Percentiles rank a stretch among this genome's conserved stretches.
phyloP scores from a whole-genome alignment of 495 filamentous ascomycete genomes.

The Xylaria intraflava region DNA sequence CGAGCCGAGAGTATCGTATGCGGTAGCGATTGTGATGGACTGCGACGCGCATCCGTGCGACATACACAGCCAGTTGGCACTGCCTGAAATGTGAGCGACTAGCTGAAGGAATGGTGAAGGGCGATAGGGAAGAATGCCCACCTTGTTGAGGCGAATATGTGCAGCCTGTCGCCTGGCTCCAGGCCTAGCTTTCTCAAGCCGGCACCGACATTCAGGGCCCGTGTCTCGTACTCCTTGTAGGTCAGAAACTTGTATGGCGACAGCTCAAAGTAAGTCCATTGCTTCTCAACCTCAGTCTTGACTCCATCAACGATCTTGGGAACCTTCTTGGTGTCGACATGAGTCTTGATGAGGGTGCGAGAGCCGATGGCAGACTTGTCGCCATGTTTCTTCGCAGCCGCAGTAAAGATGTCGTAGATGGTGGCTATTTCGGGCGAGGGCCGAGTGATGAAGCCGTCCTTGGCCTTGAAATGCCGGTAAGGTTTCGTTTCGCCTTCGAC shows the following conservation, averaged over 20 bases:
- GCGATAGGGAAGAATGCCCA: constrained; percentile 7
- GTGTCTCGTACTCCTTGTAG: constrained; percentile 54
- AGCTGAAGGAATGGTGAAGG: background rate
- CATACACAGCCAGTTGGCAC: constrained; percentile 43
- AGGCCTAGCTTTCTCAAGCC: constrained; percentile 55
- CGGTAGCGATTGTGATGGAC: constrained; percentile 58
- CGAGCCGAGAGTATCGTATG: constrained; percentile 60
- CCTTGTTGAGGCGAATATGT: constrained; percentile 58
- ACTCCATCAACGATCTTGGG: constrained; percentile 60
- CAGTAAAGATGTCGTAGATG: constrained; percentile 52
- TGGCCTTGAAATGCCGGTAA: constrained; percentile 48
- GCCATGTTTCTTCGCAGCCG: constrained; percentile 46
- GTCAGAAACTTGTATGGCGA: constrained; percentile 53
- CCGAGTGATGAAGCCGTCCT: constrained; percentile 43
- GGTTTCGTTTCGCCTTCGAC: constrained; percentile 59
- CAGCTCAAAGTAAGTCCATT: constrained; percentile 63
- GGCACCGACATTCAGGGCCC: constrained; percentile 46
- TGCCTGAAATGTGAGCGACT: constrained; percentile 19
- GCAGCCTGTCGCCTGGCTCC: constrained; percentile 40
- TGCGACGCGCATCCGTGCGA: constrained; percentile 49
- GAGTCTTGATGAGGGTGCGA: constrained; percentile 51
- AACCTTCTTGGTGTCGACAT: constrained; percentile 59
- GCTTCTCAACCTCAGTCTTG: constrained; percentile 55
- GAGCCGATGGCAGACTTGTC: constrained; percentile 53
- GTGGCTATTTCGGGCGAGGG: constrained; percentile 50